These are phyloP conservation scores for Plantago ovata DNA, from an alignment of 257 asterid genomes.

Conservation along the genomic window DNA sequence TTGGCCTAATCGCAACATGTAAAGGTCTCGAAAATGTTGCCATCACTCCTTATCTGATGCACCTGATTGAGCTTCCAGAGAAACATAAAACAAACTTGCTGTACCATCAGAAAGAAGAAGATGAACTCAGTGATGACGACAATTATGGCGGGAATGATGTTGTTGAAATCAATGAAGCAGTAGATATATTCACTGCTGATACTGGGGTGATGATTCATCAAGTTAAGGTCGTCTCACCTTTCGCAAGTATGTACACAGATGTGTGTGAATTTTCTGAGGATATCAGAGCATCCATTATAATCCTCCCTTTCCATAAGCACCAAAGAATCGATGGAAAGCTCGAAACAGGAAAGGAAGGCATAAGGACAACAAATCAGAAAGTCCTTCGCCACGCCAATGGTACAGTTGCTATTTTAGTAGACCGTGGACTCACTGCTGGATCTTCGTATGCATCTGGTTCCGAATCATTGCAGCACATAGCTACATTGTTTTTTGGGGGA, in stretches of 20 bases:
- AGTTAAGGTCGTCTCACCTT: slow-evolving; percentile 67
- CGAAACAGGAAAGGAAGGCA: slow-evolving; percentile 85
- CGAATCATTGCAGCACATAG: slow-evolving; percentile 73
- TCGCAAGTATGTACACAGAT: slow-evolving; percentile 57
- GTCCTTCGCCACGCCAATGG: slow-evolving; percentile 78
- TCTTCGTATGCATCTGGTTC: slow-evolving; percentile 32
- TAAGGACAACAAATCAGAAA: slow-evolving; percentile 78
- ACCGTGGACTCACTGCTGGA: slow-evolving; percentile 81
- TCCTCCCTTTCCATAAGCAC: slow-evolving; percentile 93
- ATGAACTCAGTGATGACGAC: slow-evolving; percentile 85
- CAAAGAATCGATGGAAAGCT: slow-evolving; percentile 94
- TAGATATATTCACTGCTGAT: slow-evolving; percentile 69
- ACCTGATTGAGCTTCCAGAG: slow-evolving; percentile 87
- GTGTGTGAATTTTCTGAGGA: slow-evolving; percentile 69
- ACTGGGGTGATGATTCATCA: slow-evolving; percentile 71
- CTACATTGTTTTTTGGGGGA: slow-evolving; percentile 85
- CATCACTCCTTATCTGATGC: slow-evolving; percentile 77
- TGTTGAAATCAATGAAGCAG: slow-evolving; percentile 88
- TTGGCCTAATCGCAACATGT: slow-evolving; percentile 70
- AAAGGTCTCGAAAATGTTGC: slow-evolving; percentile 58
- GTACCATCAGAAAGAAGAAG: slow-evolving; percentile 83
- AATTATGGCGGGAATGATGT: slow-evolving; percentile 94
- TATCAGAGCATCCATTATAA: slow-evolving; percentile 63
- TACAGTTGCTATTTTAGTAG: slow-evolving; percentile 81
- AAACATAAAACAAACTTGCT: slow-evolving; percentile 53